phyloP scores from a whole-genome alignment of 2,329 filamentous ascomycete genomes.

The Tolypocladium tropicale region DNA sequence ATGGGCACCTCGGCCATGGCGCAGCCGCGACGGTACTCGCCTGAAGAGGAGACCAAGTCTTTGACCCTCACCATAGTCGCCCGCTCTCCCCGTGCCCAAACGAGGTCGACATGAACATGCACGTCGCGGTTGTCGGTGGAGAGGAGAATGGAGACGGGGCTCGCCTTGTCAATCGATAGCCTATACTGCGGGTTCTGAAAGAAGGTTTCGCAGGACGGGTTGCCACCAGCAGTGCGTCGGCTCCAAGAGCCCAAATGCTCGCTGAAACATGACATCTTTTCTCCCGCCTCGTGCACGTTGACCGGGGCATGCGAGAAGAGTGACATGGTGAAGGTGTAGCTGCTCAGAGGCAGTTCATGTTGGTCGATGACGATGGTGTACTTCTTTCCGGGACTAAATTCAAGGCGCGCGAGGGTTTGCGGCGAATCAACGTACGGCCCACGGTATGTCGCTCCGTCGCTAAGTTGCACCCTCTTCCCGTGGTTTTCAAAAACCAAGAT shows the following conservation, averaged over 20 bases:
- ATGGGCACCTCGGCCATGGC: slow-evolving; percentile 53
- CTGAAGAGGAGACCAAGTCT: slow-evolving; percentile 73
- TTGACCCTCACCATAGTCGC: slow-evolving; percentile 59
- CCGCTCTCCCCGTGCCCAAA: slow-evolving; percentile 66
- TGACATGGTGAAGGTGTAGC: slow-evolving; percentile 80
- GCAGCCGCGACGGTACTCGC: slow-evolving; percentile 78
- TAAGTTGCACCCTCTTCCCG: slow-evolving; percentile 64
- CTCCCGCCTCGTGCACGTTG: slow-evolving; percentile 48
- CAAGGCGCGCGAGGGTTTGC: slow-evolving; percentile 72
- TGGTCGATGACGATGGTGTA: slow-evolving; percentile 64
- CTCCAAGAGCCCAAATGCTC: slow-evolving; percentile 63
- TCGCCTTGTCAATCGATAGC: slow-evolving; percentile 44
- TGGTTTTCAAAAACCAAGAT: slow-evolving; percentile 67
- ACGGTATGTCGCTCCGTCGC: slow-evolving; percentile 59
- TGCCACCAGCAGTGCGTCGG: slow-evolving; percentile 71
- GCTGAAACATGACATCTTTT: slow-evolving; percentile 47
- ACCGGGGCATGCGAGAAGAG: slow-evolving; percentile 62
- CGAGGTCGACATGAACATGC: slow-evolving; percentile 74
- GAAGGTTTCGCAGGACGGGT: slow-evolving; percentile 65
- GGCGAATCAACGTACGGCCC: slow-evolving; percentile 90
- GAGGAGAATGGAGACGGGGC: slow-evolving; percentile 63
- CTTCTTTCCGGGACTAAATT: slow-evolving; percentile 23
- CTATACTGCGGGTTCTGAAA: slow-evolving; percentile 82
- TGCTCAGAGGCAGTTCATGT: slow-evolving; percentile 61
- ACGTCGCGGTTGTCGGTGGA: slow-evolving; percentile 56